Evolutionary conservation across 805 yeast species (phyloP).

Genomic region (Pichia pseudocactophila): DNA sequence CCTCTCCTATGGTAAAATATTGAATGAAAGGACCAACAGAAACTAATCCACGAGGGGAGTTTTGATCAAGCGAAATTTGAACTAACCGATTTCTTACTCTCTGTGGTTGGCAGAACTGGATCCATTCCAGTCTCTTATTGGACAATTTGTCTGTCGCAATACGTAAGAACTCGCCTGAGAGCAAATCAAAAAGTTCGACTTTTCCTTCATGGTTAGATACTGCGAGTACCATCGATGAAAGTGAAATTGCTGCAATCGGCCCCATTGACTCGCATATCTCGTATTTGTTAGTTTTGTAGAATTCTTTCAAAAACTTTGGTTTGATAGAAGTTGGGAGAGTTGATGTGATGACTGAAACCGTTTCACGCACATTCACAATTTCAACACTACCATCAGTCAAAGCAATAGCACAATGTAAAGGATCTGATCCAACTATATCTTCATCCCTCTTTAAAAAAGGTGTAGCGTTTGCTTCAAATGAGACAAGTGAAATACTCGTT

Average conservation of each 20-base stretch:
- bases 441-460: conserved; percentile 11
- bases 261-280: conserved; percentile 16
- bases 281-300: conserved; percentile 11
- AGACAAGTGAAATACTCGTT: conserved; percentile 15
- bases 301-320: conserved; percentile 19
- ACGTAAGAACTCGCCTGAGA: conserved; percentile 34
- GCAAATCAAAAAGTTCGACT: conserved; percentile 33
- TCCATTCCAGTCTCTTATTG: conserved; percentile 13
- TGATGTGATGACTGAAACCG: conserved; percentile 10
- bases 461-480: conserved; percentile 19
- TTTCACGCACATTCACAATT: conserved; percentile 34
- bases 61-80: conserved; percentile 16
- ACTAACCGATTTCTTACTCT: conserved; percentile 1
- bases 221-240: conserved; percentile 24
- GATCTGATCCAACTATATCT: conserved; percentile 24
- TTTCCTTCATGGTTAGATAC: conserved; percentile 38
- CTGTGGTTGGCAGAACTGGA: conserved; percentile 8
- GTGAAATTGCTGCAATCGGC: conserved; percentile 21
- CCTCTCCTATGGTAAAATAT: conserved; percentile 39
- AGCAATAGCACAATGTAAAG: conserved; percentile 25
- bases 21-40: conserved; percentile 35
- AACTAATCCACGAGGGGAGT: conserved; percentile 29
- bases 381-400: conserved; percentile 34
- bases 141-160: conserved; percentile 19
- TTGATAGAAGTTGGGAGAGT: conserved; percentile 16